Evolutionary conservation across 2,329 filamentous ascomycete species (phyloP).

Genomic region (Fusarium brachygibbosum): DNA sequence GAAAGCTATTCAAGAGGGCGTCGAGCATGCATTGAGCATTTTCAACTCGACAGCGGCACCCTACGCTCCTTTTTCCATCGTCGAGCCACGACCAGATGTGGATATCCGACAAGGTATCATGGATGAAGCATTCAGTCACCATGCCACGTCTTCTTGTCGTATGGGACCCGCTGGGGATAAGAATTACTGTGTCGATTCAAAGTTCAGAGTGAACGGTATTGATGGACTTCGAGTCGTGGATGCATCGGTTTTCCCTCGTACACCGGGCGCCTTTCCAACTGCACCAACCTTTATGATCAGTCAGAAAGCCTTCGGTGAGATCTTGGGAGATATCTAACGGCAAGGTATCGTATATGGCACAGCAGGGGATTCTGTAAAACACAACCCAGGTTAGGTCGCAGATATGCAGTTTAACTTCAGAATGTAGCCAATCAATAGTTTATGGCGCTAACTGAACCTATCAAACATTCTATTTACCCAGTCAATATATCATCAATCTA

Average conservation of each 20-base stretch:
- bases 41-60: conserved; percentile 50
- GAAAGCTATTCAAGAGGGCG: conserved; percentile 27
- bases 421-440: no score
- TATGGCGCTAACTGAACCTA: no score
- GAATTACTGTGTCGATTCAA: conserved; percentile 67
- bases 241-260: conserved; percentile 65
- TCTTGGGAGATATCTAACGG: background rate
- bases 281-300: conserved; percentile 36
- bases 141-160: conserved; percentile 67
- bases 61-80: conserved; percentile 25
- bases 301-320: conserved; percentile 24
- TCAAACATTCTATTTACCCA: no score
- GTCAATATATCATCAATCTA: background rate
- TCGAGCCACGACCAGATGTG: conserved; percentile 55
- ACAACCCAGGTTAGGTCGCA: background rate
- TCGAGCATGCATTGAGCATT: conserved; percentile 36
- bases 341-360: no score
- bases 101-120: conserved; percentile 63
- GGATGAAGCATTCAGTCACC: conserved; percentile 68
- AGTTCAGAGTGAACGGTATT: conserved; percentile 68
- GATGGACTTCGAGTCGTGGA: conserved; percentile 70
- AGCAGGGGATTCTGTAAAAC: background rate
- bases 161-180: conserved; percentile 67
- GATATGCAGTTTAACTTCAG: no score
- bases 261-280: conserved; percentile 29